phyloP scores from a whole-genome alignment of 148 eudicot species.

The Rhododendron ovatum region DNA sequence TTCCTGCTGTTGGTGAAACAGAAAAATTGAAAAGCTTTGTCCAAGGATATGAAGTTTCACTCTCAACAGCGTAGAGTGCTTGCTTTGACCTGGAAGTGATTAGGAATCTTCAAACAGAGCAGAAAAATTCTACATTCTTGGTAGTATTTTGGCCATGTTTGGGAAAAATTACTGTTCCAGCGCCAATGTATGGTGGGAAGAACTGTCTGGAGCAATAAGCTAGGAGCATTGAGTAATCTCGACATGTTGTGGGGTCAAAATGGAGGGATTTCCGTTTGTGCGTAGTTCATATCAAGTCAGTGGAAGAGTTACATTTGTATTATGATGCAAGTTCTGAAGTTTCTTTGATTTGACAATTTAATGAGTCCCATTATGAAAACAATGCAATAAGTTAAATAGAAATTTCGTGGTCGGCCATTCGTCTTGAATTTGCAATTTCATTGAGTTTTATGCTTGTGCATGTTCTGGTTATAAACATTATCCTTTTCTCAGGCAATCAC shows the following conservation, averaged over 20 bases:
- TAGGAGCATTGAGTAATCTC: neutral
- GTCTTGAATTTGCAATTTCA: neutral
- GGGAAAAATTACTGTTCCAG: neutral
- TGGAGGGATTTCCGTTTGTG: neutral
- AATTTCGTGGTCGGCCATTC: neutral
- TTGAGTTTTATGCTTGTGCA: neutral
- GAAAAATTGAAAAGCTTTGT: conserved; percentile 57
- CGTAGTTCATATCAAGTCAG: neutral
- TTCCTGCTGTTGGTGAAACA: conserved; percentile 54
- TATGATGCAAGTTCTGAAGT: conserved; percentile 1
- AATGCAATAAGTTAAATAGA: neutral
- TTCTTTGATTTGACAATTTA: neutral
- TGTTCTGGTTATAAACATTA: neutral
- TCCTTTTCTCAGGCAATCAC: neutral
- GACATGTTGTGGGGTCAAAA: neutral
- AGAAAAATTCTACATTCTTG: neutral
- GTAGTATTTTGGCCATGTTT: neutral
- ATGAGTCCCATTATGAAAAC: neutral
- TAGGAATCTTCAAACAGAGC: neutral
- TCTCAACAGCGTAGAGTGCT: conserved; percentile 12
- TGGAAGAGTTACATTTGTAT: neutral
- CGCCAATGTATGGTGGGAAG: neutral
- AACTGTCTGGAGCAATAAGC: neutral
- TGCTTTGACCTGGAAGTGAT: neutral
- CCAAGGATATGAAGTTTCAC: conserved; percentile 36